Base-by-base conservation (phyloP, 1,284 basidiomycete species). In the Ceratobasidium sp. region DNA sequence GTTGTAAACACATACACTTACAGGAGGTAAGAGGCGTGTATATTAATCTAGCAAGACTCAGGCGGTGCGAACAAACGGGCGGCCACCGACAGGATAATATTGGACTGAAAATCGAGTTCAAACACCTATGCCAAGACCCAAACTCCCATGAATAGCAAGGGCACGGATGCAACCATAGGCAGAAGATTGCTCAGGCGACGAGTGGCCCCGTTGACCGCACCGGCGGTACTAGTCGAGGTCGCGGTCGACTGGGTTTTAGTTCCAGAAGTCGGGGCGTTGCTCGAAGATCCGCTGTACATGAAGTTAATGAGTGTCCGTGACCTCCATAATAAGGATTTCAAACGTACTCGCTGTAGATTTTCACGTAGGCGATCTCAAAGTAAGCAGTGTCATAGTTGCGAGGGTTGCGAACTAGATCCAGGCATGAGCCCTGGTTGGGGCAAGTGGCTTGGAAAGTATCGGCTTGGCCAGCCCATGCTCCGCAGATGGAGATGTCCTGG, bases 361-460 rank as follows among this genome's bases (percentile, higher is more conserved):
- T 55, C 7, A 69, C 68, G 42, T 69, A 69, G 32, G 55, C 32
- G 35, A 69, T 38, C 32, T 69, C 68, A 42, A 69, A 69, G 47
- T 69, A 69, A 1, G 68, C 68, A 17, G 42, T 69, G 35, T 57
- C 55, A 35, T 60, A 69, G 47, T 69, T 69, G 20, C 43, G 32
- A 6, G 55, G 55, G 34, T 57, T 58, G 47, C 68, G 55, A 38
- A 69, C 68, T 8, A 69, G 35, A 31, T 57, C 57, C 1, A 52
- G 27, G 47, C 68, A 69, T 1, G 45, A 32, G 27, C 68, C 68
- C 29, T 67, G 62, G 50, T 67, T 67, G 7, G 68, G 49, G 38
- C 68, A 69, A 5, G 58, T 64, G 1, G 58, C 22, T 20, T 57
- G 38, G 68, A 69, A 69, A 3, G 40, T 25, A 29, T 17, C 43